Percentiles rank a stretch among this genome's conserved stretches.
phyloP scores from a whole-genome alignment of 257 asterid species.

The Coffea canephora region DNA sequence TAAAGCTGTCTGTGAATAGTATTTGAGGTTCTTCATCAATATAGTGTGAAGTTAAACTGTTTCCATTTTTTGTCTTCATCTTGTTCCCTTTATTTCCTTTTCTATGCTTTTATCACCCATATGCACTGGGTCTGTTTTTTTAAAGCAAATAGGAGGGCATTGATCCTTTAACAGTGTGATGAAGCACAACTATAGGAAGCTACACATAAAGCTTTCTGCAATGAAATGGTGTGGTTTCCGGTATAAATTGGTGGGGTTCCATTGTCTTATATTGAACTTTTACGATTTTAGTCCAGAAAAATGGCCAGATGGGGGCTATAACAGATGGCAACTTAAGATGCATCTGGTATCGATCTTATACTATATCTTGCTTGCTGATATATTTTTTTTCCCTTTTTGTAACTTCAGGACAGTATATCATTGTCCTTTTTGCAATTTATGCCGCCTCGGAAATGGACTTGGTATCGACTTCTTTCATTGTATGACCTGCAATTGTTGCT shows the following conservation, averaged over 20 bases:
- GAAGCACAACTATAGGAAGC: not conserved
- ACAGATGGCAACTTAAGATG: not conserved
- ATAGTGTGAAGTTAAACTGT: not conserved
- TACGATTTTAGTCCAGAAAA: not conserved
- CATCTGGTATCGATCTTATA: not conserved
- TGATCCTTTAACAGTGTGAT: not conserved
- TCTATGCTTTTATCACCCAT: not conserved
- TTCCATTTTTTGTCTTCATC: too few species aligned
- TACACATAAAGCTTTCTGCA: not conserved
- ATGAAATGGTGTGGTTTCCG: not conserved
- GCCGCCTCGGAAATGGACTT: slow-evolving; percentile 93
- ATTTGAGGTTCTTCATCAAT: too few species aligned
- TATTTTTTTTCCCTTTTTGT: not conserved
- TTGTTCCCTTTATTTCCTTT: too few species aligned
- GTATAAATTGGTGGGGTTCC: not conserved
- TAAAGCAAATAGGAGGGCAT: not conserved
- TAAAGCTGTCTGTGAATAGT: too few species aligned
- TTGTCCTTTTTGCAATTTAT: slow-evolving; percentile 94
- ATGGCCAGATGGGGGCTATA: not conserved
- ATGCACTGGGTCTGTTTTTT: not conserved
- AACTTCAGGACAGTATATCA: slow-evolving; percentile 81
- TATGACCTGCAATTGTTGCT: slow-evolving; percentile 97
- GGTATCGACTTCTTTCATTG: slow-evolving; percentile 91
- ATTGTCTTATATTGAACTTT: not conserved
- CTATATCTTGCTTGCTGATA: slow-evolving; percentile 12